Evolutionary conservation across 495 filamentous ascomycete species (phyloP), one percentile per base, ranked within the genome.

Genomic region (Podospora didyma): DNA sequence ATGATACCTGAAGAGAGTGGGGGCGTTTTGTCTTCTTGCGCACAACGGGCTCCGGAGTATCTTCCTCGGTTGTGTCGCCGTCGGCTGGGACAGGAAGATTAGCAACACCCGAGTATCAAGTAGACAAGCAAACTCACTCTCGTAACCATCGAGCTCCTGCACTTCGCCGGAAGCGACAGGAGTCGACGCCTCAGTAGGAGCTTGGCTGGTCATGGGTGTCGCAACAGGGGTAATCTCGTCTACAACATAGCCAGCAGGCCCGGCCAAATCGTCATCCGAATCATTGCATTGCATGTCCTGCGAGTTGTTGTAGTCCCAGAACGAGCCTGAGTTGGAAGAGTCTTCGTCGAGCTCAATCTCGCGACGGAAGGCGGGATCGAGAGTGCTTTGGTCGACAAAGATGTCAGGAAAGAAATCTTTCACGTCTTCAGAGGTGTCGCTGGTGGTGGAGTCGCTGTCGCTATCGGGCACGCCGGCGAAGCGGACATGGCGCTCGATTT

Each of bases 41-140:
- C 76, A 67, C 76, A 69, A 62, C 61, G 19, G 73, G 75, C 54
- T 77, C 82, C 47, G 83, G 84, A 6, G 85, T 74, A 52, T 92
- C 89, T 74, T 93, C 89, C 63, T 93, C 89, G 61, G 89, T 93
- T 37, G 89, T 92, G 60, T 91, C 89, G 52, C 89, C 89, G 73
- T 92, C 89, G 68, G 87, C 89, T 92, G 73, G 28, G 12, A 63
- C 62, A 51, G 41, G 51, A 53, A 37, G 37, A 69, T 90, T 81
- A 90, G 88, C 72, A 81, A 61, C 48, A 55, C 57, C 48, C 61
- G 11, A 3, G 21, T 21, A 34, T 70, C 68, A 73, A 46, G 34
- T 69, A 42, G n/a, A 14, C 69, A 72, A 44, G 37, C 53, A 52
- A 57, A 83, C 83, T 75, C 68, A 92, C 89, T 86, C 73, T 92